A percentile compares a stretch with the other conserved stretches of the same genome.
Evolutionary conservation across 2,329 filamentous ascomycete species (phyloP).

Genomic region (Fusarium verticillioides): DNA sequence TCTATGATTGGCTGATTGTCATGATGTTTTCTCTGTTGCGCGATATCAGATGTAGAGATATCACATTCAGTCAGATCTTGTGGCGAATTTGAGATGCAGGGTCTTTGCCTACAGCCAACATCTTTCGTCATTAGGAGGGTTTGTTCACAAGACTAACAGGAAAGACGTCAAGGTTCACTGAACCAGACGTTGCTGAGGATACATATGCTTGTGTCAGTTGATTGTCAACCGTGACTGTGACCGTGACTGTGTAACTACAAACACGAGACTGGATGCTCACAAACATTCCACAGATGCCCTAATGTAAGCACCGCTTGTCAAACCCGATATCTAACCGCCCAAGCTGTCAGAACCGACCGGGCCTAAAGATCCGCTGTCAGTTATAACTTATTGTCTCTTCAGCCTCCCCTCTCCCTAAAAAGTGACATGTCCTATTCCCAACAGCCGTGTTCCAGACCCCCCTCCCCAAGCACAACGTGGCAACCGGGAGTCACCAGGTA

Average conservation of each 20-base stretch:
- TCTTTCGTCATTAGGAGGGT: not conserved
- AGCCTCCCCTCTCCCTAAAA: not conserved
- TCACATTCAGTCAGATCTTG: not conserved
- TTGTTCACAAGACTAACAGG: not conserved
- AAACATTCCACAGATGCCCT: not conserved
- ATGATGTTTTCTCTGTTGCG: not conserved
- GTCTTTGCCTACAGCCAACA: not conserved
- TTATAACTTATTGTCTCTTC: not conserved
- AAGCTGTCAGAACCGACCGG: not conserved
- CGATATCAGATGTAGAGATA: not conserved
- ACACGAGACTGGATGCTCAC: not conserved
- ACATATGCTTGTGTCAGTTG: not conserved
- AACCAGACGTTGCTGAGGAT: not conserved
- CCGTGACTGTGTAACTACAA: not conserved
- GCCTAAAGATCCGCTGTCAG: not conserved
- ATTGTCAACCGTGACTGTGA: not conserved
- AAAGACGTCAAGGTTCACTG: no score
- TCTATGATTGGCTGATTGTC: not conserved
- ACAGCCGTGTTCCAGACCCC: not conserved
- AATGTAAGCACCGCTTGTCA: not conserved
- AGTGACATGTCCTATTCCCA: not conserved
- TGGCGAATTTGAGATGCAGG: not conserved
- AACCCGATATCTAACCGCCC: not conserved
- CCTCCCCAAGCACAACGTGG: conserved; percentile 1
- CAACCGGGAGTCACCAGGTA: not conserved